A percentile compares a stretch with the other conserved stretches of the same genome.
phyloP scores from a whole-genome alignment of 75 land plant species.

The Pinus tabuliformis region DNA sequence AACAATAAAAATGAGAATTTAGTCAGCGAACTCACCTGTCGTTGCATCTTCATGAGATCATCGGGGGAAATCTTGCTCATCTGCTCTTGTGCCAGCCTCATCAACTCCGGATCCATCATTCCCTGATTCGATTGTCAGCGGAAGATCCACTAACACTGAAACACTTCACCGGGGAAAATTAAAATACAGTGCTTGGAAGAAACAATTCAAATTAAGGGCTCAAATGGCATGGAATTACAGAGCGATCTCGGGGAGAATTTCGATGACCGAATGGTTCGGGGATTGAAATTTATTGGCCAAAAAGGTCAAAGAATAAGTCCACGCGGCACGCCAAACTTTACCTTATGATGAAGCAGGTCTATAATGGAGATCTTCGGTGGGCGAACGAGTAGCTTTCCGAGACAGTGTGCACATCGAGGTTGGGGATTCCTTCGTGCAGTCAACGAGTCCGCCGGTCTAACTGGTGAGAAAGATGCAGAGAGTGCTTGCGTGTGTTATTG shows the following conservation, averaged over 20 bases:
- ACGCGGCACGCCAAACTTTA: too few relatives aligned
- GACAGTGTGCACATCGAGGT: too few relatives aligned
- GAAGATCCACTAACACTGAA: background rate
- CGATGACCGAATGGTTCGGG: background rate
- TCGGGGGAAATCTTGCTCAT: conserved; percentile 84
- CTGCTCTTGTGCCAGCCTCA: conserved; percentile 94
- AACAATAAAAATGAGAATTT: background rate
- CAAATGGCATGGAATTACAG: background rate
- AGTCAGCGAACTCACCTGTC: conserved; percentile 43
- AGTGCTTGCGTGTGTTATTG: too few relatives aligned
- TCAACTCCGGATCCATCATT: conserved; percentile 97
- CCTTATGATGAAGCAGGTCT: too few relatives aligned
- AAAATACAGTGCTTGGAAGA: background rate
- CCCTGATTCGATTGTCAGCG: conserved; percentile 3
- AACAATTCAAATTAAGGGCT: background rate
- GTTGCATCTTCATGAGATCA: conserved; percentile 76
- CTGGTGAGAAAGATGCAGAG: too few relatives aligned
- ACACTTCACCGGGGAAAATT: background rate
- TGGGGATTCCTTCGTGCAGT: too few relatives aligned
- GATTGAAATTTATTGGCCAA: too few relatives aligned
- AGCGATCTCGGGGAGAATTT: background rate
- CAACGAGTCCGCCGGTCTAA: too few relatives aligned
- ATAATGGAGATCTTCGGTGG: too few relatives aligned
- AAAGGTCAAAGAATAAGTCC: too few relatives aligned
- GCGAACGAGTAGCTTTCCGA: too few relatives aligned